These are phyloP conservation scores for Medicago truncatula DNA, from an alignment of 306 rosid species.

Conservation along the genomic window MtrunA17r5.0-ANR NC_053043.1:37852001-37852500, in stretches of 20 bases:
- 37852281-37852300: slow-evolving; percentile 22
- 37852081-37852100: neutral
- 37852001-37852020: neutral
- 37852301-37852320: slow-evolving; percentile 20
- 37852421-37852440: slow-evolving; percentile 38
- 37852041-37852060: neutral
- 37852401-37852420: slow-evolving; percentile 27
- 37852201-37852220: too few relatives aligned
- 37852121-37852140: too few relatives aligned
- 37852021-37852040: neutral
- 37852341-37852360: slow-evolving; percentile 28
- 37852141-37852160: too few relatives aligned
- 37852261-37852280: neutral
- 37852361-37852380: slow-evolving; percentile 42
- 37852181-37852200: too few relatives aligned
- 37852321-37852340: slow-evolving; percentile 11
- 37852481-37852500: slow-evolving; percentile 17
- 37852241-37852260: too few relatives aligned
- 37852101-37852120: neutral
- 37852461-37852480: slow-evolving; percentile 16
- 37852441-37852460: neutral
- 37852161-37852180: too few relatives aligned
- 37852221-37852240: too few relatives aligned
- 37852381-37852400: slow-evolving; percentile 33
- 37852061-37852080: slow-evolving; percentile 6